Evolutionary conservation across 2,329 filamentous ascomycete species (phyloP), one percentile per base, ranked within the genome.

Genomic region (Exophiala mesophila): DNA sequence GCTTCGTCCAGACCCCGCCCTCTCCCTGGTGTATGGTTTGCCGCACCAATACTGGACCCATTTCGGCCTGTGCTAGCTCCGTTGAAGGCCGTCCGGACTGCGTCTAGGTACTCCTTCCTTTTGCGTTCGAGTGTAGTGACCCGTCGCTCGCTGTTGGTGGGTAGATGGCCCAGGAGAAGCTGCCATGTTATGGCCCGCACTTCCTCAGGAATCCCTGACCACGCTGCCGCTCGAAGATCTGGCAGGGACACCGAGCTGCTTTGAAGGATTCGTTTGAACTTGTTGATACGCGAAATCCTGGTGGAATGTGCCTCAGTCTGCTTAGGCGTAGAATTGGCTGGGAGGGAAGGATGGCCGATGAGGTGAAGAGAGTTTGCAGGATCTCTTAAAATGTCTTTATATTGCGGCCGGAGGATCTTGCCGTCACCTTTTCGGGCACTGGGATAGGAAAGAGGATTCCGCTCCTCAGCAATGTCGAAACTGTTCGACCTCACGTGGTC

Each of bases 131-230:
- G 72, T 0, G 89, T 92, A 1, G 86, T 78, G 5, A 97, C 86
- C 39, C 94, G 80, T 50, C 92, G 77, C 62, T 98, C 94, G 56
- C 88, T 94, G 60, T 88, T 96, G n/a, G 90, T 94, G 1, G 94
- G 92, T 3, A 98, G 76, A 63, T 98, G 98, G 44, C 90, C 92
- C 17, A 98, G 78, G 15, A 98, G 74, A 17, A 98, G 74, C 65
- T 97, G 89, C 92, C 92, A 98, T n/a, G 90, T 92, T 84, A 98
- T 96, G 37, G 92, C 88, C 42, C 94, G 86, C 13, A 98, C 88
- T 68, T 98, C 94, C 56, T 88, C 83, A 0, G 92, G 94, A 24
- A 97, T 78, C 9, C 92, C 92, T 39, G 89, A 92, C 92, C 94
- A 98, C 20, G 92, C 88, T 21, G 88, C 73, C 44, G 88, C 76